These are phyloP conservation scores for Candida nonsorbophila DNA, from an alignment of 805 yeast species.

Conservation along the genomic window DNA sequence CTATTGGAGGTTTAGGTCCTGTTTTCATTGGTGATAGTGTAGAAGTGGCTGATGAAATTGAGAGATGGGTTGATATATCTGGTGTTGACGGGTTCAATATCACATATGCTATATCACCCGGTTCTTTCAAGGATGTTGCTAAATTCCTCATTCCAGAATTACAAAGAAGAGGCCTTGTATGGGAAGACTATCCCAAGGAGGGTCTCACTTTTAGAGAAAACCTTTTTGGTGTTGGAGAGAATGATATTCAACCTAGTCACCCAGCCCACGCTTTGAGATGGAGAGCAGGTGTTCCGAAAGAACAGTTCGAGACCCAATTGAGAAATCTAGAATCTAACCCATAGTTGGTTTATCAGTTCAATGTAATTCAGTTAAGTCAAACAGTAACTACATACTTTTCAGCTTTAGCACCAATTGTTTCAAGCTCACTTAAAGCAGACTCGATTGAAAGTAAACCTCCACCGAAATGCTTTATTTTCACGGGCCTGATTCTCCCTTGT, in stretches of 20 bases:
- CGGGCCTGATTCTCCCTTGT: conserved; percentile 22
- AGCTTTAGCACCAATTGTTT: conserved; percentile 35
- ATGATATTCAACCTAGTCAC: conserved; percentile 13
- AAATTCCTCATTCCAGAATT: conserved; percentile 33
- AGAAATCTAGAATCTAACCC: conserved; percentile 1
- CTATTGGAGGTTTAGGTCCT: conserved; percentile 26
- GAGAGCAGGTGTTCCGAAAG: conserved; percentile 19
- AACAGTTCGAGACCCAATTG: conserved; percentile 18
- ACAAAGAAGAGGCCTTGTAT: conserved; percentile 26
- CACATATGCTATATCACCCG: conserved; percentile 31
- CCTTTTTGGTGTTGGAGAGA: conserved; percentile 20
- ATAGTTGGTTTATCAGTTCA: neutral
- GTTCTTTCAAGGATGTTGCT: conserved; percentile 31
- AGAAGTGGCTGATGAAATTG: conserved; percentile 35
- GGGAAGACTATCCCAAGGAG: conserved; percentile 31
- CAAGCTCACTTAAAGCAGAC: conserved; percentile 32
- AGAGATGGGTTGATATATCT: conserved; percentile 30
- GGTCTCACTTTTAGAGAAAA: conserved; percentile 33
- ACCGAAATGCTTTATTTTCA: conserved; percentile 25
- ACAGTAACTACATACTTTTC: conserved; percentile 30
- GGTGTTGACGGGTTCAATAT: conserved; percentile 42
- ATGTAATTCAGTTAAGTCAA: neutral
- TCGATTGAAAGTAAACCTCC: conserved; percentile 29
- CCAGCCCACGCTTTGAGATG: conserved; percentile 18
- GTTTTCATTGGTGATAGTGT: conserved; percentile 27